These are phyloP conservation scores for Neopestalotiopsis sp. DNA, from an alignment of 2,329 filamentous ascomycete genomes.

Conservation along the genomic window DNA sequence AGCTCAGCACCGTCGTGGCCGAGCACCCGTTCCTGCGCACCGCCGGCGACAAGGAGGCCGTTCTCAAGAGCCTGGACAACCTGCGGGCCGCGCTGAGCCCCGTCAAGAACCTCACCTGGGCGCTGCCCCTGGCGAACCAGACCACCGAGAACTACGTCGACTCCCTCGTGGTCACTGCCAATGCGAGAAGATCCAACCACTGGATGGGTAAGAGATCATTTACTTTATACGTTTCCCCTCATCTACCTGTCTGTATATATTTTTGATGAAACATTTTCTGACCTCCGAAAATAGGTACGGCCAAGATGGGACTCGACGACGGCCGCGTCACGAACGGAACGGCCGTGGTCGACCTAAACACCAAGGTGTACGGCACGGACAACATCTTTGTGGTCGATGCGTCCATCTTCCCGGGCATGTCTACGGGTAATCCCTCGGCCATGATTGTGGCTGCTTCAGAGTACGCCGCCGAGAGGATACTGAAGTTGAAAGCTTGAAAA, in stretches of 20 bases:
- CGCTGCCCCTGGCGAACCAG: conserved; percentile 57
- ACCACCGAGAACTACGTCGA: conserved; percentile 61
- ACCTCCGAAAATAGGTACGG: conserved; percentile 43
- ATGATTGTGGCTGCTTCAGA: conserved; percentile 47
- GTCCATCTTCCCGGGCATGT: conserved; percentile 72
- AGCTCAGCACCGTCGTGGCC: conserved; percentile 62
- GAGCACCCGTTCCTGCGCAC: conserved; percentile 64
- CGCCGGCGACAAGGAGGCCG: conserved; percentile 62
- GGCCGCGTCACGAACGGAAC: conserved; percentile 57
- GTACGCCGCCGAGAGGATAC: conserved; percentile 39
- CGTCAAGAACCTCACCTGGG: conserved; percentile 61
- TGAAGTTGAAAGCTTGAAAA: conserved; percentile 28
- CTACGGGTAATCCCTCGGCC: conserved; percentile 67
- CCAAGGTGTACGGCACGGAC: conserved; percentile 71
- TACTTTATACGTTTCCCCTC: too few species aligned
- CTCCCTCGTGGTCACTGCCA: conserved; percentile 40
- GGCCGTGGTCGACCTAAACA: conserved; percentile 66
- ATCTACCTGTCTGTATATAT: too few species aligned
- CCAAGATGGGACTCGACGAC: conserved; percentile 64
- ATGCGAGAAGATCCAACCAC: conserved; percentile 52
- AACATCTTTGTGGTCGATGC: conserved; percentile 73
- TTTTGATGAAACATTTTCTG: neutral
- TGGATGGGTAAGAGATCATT: conserved; percentile 49
- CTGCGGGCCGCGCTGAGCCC: conserved; percentile 57
- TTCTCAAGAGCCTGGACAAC: conserved; percentile 66